Percentiles rank a stretch among this genome's conserved stretches.
phyloP scores from a whole-genome alignment of 345 rosid species.

The Litchi chinensis region DNA sequence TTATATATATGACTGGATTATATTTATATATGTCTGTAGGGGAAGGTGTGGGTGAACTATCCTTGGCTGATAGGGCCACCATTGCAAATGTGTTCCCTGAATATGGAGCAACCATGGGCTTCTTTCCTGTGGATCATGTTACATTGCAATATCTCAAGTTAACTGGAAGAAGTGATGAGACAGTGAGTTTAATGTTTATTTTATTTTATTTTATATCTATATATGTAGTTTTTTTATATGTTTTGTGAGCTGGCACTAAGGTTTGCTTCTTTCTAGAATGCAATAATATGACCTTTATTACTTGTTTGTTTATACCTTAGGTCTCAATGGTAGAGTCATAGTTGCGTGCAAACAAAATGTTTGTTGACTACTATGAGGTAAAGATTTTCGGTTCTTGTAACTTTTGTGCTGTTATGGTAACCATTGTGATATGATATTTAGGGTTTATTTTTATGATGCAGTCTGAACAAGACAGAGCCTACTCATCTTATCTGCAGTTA shows the following conservation, averaged over 20 bases:
- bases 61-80: constrained; percentile 89
- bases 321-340: constrained; percentile 83
- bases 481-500: constrained; percentile 75
- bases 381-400: constrained; percentile 9
- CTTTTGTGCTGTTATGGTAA: background rate
- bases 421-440: constrained; percentile 1
- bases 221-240: background rate
- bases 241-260: constrained; percentile 8
- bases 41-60: constrained; percentile 78
- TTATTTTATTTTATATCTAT: background rate
- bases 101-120: constrained; percentile 98
- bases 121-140: constrained; percentile 93
- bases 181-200: constrained; percentile 49
- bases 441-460: constrained; percentile 29
- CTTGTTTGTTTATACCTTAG: constrained; percentile 30
- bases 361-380: constrained; percentile 84
- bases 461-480: constrained; percentile 74
- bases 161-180: constrained; percentile 91
- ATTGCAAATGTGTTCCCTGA: constrained; percentile 97
- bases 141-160: constrained; percentile 81
- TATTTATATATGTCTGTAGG: constrained; percentile 43
- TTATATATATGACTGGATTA: background rate
- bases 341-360: constrained; percentile 87
- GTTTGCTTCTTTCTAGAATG: background rate
- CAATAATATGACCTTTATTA: background rate